Evolutionary conservation across 257 asterid genomes (phyloP).

Genomic region (Solanum etuberosum): DNA sequence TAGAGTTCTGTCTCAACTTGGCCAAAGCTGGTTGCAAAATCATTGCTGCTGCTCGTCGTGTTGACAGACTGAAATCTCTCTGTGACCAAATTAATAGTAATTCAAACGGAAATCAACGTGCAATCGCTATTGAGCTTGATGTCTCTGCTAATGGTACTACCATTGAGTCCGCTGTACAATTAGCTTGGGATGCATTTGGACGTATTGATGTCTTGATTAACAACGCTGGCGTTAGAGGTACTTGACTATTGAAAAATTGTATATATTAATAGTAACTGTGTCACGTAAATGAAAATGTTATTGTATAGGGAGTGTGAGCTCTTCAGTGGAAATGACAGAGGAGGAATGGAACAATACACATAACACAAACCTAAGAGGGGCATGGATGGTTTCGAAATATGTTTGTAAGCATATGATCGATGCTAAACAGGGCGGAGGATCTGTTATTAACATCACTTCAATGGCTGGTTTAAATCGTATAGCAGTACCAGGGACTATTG

Average conservation of each 20-base stretch:
- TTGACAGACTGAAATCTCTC: background rate
- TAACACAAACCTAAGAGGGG: slow-evolving; percentile 21
- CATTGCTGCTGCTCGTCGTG: background rate
- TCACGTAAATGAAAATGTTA: too few relatives aligned
- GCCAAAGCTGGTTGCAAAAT: slow-evolving; percentile 42
- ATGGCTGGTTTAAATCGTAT: slow-evolving; percentile 16
- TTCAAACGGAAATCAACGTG: background rate
- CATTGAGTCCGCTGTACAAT: slow-evolving; percentile 30
- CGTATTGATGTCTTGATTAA: slow-evolving; percentile 50
- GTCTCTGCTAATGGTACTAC: slow-evolving; percentile 18
- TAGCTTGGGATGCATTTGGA: slow-evolving; percentile 61
- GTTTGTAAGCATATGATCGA: slow-evolving; percentile 17
- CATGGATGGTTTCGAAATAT: slow-evolving; percentile 21
- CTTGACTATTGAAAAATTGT: background rate
- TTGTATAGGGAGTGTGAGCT: slow-evolving; percentile 7
- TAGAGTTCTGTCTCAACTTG: slow-evolving; percentile 28
- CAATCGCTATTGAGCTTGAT: slow-evolving; percentile 49
- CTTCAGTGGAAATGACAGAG: slow-evolving; percentile 14
- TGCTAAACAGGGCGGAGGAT: slow-evolving; percentile 17
- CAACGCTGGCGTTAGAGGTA: slow-evolving; percentile 28
- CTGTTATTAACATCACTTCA: slow-evolving; percentile 28
- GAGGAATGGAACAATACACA: slow-evolving; percentile 18
- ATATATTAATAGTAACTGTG: too few relatives aligned
- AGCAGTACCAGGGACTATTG: background rate
- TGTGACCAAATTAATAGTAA: background rate